Evolutionary conservation across 2,329 filamentous ascomycete genomes (phyloP), one percentile per base, ranked within the genome.

Genomic region (Berkeleyomyces basicola): DNA sequence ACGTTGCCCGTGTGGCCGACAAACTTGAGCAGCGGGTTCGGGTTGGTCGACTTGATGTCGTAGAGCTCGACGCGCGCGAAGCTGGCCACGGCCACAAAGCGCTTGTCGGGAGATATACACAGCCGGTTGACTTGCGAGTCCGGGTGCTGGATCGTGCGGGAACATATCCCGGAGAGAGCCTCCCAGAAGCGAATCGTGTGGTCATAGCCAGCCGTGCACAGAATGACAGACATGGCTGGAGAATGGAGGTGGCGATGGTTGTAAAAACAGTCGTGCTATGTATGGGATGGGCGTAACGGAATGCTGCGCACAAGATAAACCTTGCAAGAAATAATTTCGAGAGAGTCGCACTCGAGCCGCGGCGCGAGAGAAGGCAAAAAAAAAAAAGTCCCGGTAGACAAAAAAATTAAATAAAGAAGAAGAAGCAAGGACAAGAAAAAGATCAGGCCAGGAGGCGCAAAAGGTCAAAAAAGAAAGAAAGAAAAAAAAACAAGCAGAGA

Each of bases 121-220:
- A 99, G 85, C 51, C 93, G 88, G 75, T 99, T 99, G 68, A 99
- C 93, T 74, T 99, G 93, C 7, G 92, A 97, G 74, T 99, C 93
- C 2, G 93, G 90, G 71, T 99, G 92, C 69, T 96, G 93, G 68
- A 99, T 97, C 31, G 93, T 99, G 67, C 93, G 88, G 49, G 90
- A 96, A 77, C 93, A 99, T 70, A 99, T 97, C 61, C 93, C 93
- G 9, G 91, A 96, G 63, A 99, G 82, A 1, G 93, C 93, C 75
- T 99, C 93, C 93, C 93, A 99, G 77, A 99, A 99, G 67, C 81
- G 77, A 68, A 83, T 83, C 44, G 81, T 83, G 71, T 83, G 81
- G 73, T 83, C 81, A 70, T 83, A 83, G 67, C 81, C 81, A 67
- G 81, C 81, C 71, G 81, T 83, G 70, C 81, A 83, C 66, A 83